Evolutionary conservation across 2,329 filamentous ascomycete genomes (phyloP), one percentile per base, ranked within the genome.

Genomic region (Aspergillus udagawae): DNA sequence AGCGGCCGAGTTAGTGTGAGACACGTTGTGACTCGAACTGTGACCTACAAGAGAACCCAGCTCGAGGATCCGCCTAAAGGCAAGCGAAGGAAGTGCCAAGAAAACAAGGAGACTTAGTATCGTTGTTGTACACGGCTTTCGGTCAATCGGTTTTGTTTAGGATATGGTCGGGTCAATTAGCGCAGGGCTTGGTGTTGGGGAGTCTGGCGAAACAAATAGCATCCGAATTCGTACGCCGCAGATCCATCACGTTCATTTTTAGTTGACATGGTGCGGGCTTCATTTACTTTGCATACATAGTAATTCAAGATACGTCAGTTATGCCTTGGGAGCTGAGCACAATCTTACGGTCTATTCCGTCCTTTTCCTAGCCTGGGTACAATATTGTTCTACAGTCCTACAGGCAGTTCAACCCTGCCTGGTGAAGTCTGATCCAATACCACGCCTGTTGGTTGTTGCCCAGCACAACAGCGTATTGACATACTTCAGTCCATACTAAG

Each of bases 1-100:
- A 55, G 51, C 65, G 80, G 87, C 56, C 84, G 87, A 59, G 83
- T 87, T 54, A 86, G 82, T 69, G 91, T 97, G 57, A 82, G 91
- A 54, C 92, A 97, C 73, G 91, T 97, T 4, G 90, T 97, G 53
- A 97, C 92, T n/a, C 84, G 92, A 65, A 97, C 92, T 17, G 90
- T 96, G 58, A 96, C 91, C 44, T 96, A 95, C 75, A 96, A 90
- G 67, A 77, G 80, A 53, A 72, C 89, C 70, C 82, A 70, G 60
- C 90, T 97, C 78, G 90, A 92, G 63, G 90, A 92, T 25, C 91
- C 92, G 41, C 93, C 92, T 7, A 92, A 92, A 74, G 92, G 92
- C 63, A 97, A 97, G 83, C 86, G 92, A 78, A 88, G 92, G 78
- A 95, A 91, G 80, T 49, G 51, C 17, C 57, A 62, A 25, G 49